Conservation (phyloP, 371 early-diverging fungal species). For the Mortierella sp. region DNA sequence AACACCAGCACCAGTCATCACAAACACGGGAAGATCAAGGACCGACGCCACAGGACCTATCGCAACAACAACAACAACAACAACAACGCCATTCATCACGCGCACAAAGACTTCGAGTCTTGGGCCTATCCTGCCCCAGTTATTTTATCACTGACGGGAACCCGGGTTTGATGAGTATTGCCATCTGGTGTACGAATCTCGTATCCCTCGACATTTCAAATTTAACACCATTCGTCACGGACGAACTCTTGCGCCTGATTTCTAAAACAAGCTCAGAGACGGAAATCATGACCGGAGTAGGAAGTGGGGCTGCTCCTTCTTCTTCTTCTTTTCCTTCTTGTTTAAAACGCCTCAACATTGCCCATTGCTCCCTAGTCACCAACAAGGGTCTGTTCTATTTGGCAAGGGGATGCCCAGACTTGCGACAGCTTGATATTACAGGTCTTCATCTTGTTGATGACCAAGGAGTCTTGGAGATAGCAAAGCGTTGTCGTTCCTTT, state of each 20-base stretch:
- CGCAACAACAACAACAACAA: too few species aligned
- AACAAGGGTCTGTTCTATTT: conserved; percentile 16
- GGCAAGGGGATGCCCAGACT: conserved; percentile 7
- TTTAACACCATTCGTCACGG: background rate
- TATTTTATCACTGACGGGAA: conserved; percentile 11
- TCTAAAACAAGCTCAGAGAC: background rate
- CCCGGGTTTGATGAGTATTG: conserved; percentile 18
- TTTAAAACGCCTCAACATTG: conserved; percentile 13
- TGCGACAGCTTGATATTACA: conserved; percentile 29
- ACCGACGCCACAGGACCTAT: too few species aligned
- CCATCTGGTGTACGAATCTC: conserved; percentile 15
- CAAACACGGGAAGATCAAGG: too few species aligned
- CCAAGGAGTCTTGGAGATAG: conserved; percentile 17
- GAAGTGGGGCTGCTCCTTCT: background rate
- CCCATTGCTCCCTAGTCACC: conserved; percentile 25
- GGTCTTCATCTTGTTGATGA: conserved; percentile 20
- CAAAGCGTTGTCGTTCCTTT: conserved; percentile 10
- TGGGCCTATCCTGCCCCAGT: conserved; percentile 11
- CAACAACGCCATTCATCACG: too few species aligned
- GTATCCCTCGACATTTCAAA: conserved; percentile 24
- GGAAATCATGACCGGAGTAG: background rate
- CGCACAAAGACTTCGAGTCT: background rate
- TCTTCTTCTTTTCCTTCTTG: background rate
- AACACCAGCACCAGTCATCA: background rate
- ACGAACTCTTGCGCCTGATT: background rate